Evolutionary conservation across 148 eudicot species (phyloP).

Genomic region (Vaccinium myrtillus): DNA sequence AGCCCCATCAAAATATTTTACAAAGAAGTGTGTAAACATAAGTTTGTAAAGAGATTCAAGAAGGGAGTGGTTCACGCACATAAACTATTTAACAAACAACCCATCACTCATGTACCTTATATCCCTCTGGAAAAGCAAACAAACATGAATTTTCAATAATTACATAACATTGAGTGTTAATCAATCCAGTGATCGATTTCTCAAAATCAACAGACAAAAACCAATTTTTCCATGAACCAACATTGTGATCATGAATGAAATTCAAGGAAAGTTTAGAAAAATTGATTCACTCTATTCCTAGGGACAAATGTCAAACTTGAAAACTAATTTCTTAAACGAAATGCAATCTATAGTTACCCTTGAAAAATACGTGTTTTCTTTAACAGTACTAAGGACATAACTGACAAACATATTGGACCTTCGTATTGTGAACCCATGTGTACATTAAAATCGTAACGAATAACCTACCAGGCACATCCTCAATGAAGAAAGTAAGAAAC

Average conservation of each 20-base stretch:
- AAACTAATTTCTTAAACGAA: background rate
- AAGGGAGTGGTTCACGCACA: background rate
- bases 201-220: background rate
- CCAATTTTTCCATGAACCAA: background rate
- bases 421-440: background rate
- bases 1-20: background rate
- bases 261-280: background rate
- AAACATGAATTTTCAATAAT: background rate
- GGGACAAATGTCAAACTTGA: background rate
- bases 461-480: background rate
- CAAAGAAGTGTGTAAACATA: background rate
- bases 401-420: background rate
- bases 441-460: background rate
- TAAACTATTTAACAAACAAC: background rate
- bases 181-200: background rate
- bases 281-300: background rate
- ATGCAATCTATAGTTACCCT: background rate
- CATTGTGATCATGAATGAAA: background rate
- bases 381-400: background rate
- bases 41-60: background rate
- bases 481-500: constrained; percentile 9
- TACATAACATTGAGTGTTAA: background rate
- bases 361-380: no score
- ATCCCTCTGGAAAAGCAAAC: background rate
- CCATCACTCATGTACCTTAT: background rate